Conservation (phyloP, 2,329 filamentous ascomycete species). For the Xylaria sp. region DNA sequence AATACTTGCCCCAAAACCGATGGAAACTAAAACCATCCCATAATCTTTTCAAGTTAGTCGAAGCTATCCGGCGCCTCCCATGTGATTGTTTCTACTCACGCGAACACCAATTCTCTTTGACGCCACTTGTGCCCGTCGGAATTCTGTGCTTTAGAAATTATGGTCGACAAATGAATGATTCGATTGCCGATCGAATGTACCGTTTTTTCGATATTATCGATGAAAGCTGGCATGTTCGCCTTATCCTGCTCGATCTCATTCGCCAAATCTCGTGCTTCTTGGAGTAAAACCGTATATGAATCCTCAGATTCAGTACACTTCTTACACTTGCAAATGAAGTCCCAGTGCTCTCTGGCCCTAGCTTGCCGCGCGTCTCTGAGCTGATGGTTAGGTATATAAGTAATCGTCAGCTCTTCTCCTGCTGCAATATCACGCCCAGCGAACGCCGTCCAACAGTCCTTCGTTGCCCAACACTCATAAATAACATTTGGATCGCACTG, state of each 20-base stretch:
- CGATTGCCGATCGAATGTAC: neutral
- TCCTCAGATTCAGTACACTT: neutral
- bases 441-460: slow-evolving; percentile 6
- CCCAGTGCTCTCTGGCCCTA: neutral
- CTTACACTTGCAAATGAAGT: neutral
- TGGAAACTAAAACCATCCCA: neutral
- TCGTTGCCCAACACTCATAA: neutral
- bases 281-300: slow-evolving; percentile 12
- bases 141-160: neutral
- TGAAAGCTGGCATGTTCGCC: neutral
- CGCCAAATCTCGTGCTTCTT: neutral
- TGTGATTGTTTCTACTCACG: slow-evolving; percentile 4
- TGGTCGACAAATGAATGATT: neutral
- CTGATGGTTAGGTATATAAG: neutral
- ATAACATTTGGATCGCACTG: slow-evolving; percentile 14
- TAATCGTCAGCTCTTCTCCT: slow-evolving; percentile 14
- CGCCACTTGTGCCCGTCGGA: neutral
- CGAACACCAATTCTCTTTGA: neutral
- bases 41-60: slow-evolving; percentile 7
- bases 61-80: neutral
- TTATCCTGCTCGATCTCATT: neutral
- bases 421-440: slow-evolving; percentile 2
- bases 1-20: neutral
- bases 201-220: neutral
- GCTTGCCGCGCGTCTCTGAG: neutral